Evolutionary conservation across 108 stramenopile genomes (phyloP), one percentile per base, ranked within the genome.

Genomic region (Cyclotella cryptica): DNA sequence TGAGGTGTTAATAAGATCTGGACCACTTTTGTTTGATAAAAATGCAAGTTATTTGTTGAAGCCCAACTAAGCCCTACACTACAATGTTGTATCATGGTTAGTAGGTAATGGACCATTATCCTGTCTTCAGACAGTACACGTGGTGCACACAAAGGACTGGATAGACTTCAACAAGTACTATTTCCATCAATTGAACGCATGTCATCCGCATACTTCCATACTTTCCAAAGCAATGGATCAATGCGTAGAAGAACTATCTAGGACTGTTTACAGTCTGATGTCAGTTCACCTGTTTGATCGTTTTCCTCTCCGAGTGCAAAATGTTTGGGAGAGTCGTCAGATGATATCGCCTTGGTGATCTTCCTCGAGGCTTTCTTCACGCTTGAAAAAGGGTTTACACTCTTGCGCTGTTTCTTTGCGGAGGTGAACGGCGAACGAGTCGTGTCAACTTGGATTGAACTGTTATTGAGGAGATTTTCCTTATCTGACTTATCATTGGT

Each of bases 241-340:
- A 39, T 18, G 14, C 30, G 13, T 30, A 1, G 40, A 30, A 30
- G n/a, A 35, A 35, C 4, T 35, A 35, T 2, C 43, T 64, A 80
- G 18, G 75, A 76, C 49, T 81, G 80, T 15, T 81, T 81, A 47
- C 80, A 81, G 40, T 81, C 80, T 45, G 71, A 41, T 35, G 80
- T 81, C 53, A 69, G 26, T 28, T 81, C 80, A 0, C 19, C 69
- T 7, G 74, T 75, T 18, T 55, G 61, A 28, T 81, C 80, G 53
- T 66, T 62, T 24, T 75, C 67, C 18, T 68, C 75, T 1, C 80
- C 74, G 11, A 81, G 68, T 15, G 61, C 63, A 52, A 71, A 66
- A 6, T 62, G 64, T 19, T 77, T 75, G 6, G 74, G 71, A n/a
- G 79, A 63, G 26, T 46, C 45, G 30, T 79, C 64, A 28, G 45